These are phyloP conservation scores for Ormosia semicastrata DNA, from an alignment of 306 rosid genomes.

Conservation along the genomic window DNA sequence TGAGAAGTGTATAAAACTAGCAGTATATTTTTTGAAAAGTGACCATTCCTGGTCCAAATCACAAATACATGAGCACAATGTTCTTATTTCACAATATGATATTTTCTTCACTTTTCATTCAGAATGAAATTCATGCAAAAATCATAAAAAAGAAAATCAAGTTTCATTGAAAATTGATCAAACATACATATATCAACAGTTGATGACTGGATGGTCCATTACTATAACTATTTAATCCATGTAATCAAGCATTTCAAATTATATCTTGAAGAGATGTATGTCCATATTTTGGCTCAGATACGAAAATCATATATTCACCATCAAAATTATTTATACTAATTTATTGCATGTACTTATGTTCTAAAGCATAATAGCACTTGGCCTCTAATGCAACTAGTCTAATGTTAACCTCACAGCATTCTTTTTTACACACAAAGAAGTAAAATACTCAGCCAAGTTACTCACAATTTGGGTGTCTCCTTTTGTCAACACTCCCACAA, in stretches of 20 bases:
- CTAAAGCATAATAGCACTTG: neutral
- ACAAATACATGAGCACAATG: conserved; percentile 4
- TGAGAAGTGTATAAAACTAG: neutral
- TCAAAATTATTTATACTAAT: neutral
- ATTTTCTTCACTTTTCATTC: neutral
- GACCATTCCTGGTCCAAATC: neutral
- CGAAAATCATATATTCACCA: neutral
- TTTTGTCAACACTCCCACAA: conserved; percentile 82
- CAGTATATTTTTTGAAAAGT: neutral
- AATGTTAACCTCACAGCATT: neutral
- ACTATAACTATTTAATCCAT: neutral
- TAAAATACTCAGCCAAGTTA: conserved; percentile 18
- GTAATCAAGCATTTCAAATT: neutral
- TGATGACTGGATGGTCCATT: neutral
- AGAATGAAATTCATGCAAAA: conserved; percentile 15
- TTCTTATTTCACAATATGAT: neutral
- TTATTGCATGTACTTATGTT: neutral
- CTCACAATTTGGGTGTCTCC: conserved; percentile 90
- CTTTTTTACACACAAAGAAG: neutral
- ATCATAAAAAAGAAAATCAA: neutral
- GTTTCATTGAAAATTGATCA: neutral
- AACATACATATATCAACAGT: neutral
- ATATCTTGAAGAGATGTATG: neutral
- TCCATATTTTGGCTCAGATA: neutral
- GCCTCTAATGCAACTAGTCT: neutral